A percentile compares a stretch with the other conserved stretches of the same genome.
phyloP scores from a whole-genome alignment of 768 basidiomycete species.

The Tylopilus sp. region DNA sequence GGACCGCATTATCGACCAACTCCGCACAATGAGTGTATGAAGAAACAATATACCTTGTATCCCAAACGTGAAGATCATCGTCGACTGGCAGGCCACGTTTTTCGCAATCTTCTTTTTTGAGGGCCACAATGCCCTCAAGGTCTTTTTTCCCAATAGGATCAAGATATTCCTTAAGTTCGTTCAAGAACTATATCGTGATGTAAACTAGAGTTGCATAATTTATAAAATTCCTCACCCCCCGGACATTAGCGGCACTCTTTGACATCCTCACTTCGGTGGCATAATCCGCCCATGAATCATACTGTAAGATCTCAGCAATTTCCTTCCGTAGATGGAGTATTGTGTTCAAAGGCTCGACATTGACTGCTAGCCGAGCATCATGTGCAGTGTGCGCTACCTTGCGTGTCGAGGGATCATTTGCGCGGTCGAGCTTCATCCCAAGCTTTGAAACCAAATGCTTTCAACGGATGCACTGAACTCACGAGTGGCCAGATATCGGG shows the following conservation, averaged over 20 bases:
- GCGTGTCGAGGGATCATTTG: conserved; percentile 65
- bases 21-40: background rate
- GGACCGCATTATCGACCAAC: background rate
- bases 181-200: conserved; percentile 54
- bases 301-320: conserved; percentile 64
- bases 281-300: conserved; percentile 80
- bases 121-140: conserved; percentile 54
- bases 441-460: background rate
- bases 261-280: conserved; percentile 82
- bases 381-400: conserved; percentile 58
- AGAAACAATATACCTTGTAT: conserved; percentile 58
- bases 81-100: conserved; percentile 59
- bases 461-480: conserved; percentile 18
- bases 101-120: conserved; percentile 73
- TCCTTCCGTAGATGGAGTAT: conserved; percentile 66
- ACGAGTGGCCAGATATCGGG: conserved; percentile 79
- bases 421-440: conserved; percentile 63
- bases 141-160: conserved; percentile 70
- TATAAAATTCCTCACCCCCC: conserved; percentile 39
- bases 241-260: conserved; percentile 59
- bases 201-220: background rate
- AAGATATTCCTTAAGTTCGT: conserved; percentile 68
- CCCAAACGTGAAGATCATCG: conserved; percentile 74
- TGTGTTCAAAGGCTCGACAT: conserved; percentile 66
- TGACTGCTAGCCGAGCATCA: conserved; percentile 63